phyloP scores from a whole-genome alignment of 2,329 filamentous ascomycete species.

The Ceratocystis variospora region DNA sequence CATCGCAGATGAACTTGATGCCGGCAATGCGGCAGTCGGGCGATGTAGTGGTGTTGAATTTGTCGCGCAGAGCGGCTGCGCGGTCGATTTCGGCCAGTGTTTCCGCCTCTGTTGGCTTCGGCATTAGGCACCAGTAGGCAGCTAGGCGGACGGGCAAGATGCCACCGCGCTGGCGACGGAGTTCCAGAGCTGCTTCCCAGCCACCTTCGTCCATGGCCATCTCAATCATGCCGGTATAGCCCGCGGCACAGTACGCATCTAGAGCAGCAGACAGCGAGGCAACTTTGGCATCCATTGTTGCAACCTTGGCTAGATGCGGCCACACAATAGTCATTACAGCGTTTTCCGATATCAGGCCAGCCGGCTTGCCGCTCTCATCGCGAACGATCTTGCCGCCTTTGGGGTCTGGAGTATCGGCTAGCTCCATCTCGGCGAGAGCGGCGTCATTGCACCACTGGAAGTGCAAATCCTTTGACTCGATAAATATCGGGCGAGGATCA shows the following conservation, averaged over 20 bases:
- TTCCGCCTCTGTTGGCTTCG: conserved; percentile 30
- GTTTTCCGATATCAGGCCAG: conserved; percentile 39
- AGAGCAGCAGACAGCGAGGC: conserved; percentile 37
- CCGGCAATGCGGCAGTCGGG: conserved; percentile 39
- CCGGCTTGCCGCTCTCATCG: conserved; percentile 34
- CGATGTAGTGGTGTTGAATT: conserved; percentile 27
- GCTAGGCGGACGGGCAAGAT: conserved; percentile 34
- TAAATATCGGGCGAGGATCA: conserved; percentile 40
- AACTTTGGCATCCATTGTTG: conserved; percentile 35
- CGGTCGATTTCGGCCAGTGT: conserved; percentile 36
- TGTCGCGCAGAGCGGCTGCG: conserved; percentile 32
- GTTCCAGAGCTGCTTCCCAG: conserved; percentile 38
- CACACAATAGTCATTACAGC: conserved; percentile 40
- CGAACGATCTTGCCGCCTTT: conserved; percentile 40
- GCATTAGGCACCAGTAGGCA: conserved; percentile 45
- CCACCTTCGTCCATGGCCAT: conserved; percentile 49
- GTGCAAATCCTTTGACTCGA: conserved; percentile 44
- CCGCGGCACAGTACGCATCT: conserved; percentile 35
- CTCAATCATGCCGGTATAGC: conserved; percentile 43
- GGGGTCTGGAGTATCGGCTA: conserved; percentile 33
- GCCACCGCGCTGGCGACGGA: conserved; percentile 28
- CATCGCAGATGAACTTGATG: conserved; percentile 52
- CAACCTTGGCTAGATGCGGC: conserved; percentile 38
- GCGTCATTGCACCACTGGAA: conserved; percentile 43
- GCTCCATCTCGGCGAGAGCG: conserved; percentile 36